phyloP scores from a whole-genome alignment of 352 stramenopile species.

The Peronosclerospora sorghi region DNA sequence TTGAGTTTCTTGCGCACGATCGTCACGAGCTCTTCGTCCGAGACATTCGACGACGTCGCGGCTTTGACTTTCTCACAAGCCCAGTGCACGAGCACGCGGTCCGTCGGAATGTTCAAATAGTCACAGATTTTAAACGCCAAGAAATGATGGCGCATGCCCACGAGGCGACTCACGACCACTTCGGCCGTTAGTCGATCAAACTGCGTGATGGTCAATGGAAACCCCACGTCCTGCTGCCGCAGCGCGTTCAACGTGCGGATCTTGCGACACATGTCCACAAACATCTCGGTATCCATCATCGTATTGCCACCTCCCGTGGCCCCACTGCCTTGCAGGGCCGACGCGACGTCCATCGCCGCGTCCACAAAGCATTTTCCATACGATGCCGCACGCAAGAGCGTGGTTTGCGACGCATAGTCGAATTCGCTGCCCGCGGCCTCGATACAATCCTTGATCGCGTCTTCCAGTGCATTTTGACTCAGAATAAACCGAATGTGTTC shows the following conservation, averaged over 20 bases:
- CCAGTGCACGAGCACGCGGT: conserved; percentile 85
- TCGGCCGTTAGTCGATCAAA: conserved; percentile 78
- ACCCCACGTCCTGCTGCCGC: conserved; percentile 62
- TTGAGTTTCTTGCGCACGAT: conserved; percentile 80
- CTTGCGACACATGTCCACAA: conserved; percentile 84
- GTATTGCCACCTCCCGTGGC: conserved; percentile 11
- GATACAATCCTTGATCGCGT: conserved; percentile 84
- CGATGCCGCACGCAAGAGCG: conserved; percentile 69
- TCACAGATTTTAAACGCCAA: conserved; percentile 87
- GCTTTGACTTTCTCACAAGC: conserved; percentile 84
- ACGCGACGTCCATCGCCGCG: conserved; percentile 34
- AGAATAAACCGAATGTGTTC: conserved; percentile 86
- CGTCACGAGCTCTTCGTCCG: conserved; percentile 74
- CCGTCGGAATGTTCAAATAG: conserved; percentile 79
- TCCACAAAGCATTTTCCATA: conserved; percentile 87
- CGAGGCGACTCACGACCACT: conserved; percentile 78
- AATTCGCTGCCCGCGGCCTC: conserved; percentile 81
- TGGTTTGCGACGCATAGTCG: conserved; percentile 70
- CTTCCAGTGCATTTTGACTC: conserved; percentile 60
- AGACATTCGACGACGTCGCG: conserved; percentile 28
- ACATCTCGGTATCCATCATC: conserved; percentile 66
- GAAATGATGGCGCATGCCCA: conserved; percentile 79
- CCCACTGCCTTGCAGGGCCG: conserved; percentile 10
- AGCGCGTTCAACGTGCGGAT: conserved; percentile 87
- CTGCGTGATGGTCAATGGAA: conserved; percentile 71